Evolutionary conservation across 441 rosid genomes (phyloP), one percentile per base, ranked within the genome.

Genomic region (Bocquillonia castaneifolia): DNA sequence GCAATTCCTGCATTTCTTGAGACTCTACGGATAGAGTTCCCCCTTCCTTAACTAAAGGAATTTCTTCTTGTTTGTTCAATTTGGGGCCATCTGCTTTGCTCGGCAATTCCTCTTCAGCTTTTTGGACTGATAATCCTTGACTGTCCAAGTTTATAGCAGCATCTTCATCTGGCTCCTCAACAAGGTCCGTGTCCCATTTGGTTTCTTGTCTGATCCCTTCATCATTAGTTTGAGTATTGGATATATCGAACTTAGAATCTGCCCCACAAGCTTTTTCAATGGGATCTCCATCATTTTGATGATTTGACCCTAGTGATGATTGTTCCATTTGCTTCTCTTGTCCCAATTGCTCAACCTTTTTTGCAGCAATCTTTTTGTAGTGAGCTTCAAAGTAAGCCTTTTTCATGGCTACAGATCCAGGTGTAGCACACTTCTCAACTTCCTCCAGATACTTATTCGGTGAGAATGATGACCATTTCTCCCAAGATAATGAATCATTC

Each of bases 391-490:
- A 94, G 77, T 90, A 94, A 62, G 99, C 97, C 67, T 79, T 89
- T 74, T 94, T 94, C 75, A 86, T 81, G 74, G 99, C 99, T 23
- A 94, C 99, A 31, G 99, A 91, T 40, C 99, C 99, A 39, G 96
- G 96, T 14, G 97, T 86, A 18, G 99, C 96, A 80, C 90, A 94
- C 81, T 90, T 94, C 69, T 82, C 99, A 36, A 91, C 97, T 78
- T 91, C 99, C 80, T 94, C 99, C 82, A 91, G 69, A 78, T 94
- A 91, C 89, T 94, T 94, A 70, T 94, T 94, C 18, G 89, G 91
- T 15, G 97, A 88, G 80, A 94, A 94, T 70, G 99, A 76, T 0
- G 99, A 94, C 86, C 92, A 90, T 76, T 82, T 94, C 79, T 90
- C 99, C 99, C 99, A 94, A 29, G 99, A 91, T 65, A 91, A 85